A percentile compares a stretch with the other conserved stretches of the same genome.
Conservation (phyloP, 768 basidiomycete genomes). For the Collybiopsis confluens region DNA sequence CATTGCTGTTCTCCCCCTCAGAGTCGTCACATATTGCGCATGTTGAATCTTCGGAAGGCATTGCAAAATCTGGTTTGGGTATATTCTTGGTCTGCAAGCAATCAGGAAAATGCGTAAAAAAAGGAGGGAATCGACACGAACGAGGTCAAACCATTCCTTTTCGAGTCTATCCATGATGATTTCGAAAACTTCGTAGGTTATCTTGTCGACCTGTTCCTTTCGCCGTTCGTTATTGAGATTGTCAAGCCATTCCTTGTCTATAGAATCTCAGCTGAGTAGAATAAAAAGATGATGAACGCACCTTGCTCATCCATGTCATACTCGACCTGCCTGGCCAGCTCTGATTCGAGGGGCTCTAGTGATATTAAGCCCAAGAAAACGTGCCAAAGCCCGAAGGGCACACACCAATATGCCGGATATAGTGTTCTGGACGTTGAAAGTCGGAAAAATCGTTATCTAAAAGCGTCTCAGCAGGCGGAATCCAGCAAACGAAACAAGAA, state of each 20-base stretch:
- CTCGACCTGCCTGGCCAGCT: conserved; percentile 90
- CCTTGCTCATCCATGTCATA: conserved; percentile 99
- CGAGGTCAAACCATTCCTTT: conserved; percentile 98
- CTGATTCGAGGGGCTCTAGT: conserved; percentile 86
- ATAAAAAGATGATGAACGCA: conserved; percentile 17
- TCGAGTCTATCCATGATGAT: conserved; percentile 96
- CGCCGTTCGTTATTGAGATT: conserved; percentile 75
- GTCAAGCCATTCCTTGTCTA: conserved; percentile 96
- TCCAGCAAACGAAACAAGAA: conserved; percentile 1
- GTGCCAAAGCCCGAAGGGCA: conserved; percentile 1
- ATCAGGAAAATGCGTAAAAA: neutral
- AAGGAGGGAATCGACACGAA: conserved; percentile 30
- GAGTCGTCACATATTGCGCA: conserved; percentile 98
- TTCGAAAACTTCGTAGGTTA: conserved; percentile 87
- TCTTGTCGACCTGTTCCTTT: conserved; percentile 64
- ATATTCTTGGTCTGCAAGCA: conserved; percentile 79
- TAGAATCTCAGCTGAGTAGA: neutral
- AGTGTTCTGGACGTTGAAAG: conserved; percentile 76
- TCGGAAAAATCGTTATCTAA: conserved; percentile 60
- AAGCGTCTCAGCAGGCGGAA: neutral
- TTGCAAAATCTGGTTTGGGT: conserved; percentile 79
- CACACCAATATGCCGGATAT: conserved; percentile 88
- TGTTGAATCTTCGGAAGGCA: conserved; percentile 93
- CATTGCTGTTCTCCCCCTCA: conserved; percentile 97
- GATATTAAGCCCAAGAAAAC: neutral